Percentiles rank a stretch among this genome's conserved stretches.
These are phyloP conservation scores for Quercus parvula DNA, from an alignment of 306 rosid genomes.

Conservation along the genomic window DNA sequence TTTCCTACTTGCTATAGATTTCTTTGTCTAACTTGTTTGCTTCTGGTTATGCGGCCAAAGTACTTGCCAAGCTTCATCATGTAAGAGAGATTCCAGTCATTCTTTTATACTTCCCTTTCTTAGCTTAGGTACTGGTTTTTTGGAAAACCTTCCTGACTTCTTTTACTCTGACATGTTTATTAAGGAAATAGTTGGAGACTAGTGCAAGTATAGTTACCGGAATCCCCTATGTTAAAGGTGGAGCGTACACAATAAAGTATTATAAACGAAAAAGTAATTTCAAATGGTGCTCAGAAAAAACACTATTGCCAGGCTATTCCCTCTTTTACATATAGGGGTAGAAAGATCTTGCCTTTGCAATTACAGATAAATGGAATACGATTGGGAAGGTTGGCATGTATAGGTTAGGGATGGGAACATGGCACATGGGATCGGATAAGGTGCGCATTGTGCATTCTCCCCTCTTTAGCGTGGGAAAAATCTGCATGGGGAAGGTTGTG, in stretches of 20 bases:
- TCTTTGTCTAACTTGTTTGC: constrained; percentile 23
- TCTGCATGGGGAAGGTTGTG: too few species aligned
- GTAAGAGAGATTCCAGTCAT: constrained; percentile 38
- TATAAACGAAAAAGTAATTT: too few species aligned
- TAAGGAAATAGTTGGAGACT: constrained; percentile 71
- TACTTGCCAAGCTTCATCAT: constrained; percentile 80
- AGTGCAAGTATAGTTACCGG: constrained; percentile 88
- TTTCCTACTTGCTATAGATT: constrained; percentile 13
- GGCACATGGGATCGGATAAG: too few species aligned
- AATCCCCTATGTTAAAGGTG: constrained; percentile 88
- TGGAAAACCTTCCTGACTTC: not conserved
- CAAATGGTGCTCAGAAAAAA: too few species aligned
- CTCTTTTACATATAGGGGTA: too few species aligned
- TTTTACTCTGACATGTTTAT: constrained; percentile 4
- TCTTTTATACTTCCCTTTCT: constrained; percentile 9
- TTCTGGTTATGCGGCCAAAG: constrained; percentile 69
- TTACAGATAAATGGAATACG: too few species aligned
- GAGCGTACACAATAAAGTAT: constrained; percentile 9
- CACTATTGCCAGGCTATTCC: too few species aligned
- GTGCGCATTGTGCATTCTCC: too few species aligned
- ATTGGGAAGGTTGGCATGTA: too few species aligned
- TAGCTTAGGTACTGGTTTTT: not conserved
- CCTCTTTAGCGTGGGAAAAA: too few species aligned
- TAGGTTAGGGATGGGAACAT: too few species aligned
- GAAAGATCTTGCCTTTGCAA: too few species aligned